Conservation (phyloP, 805 yeast species). For the Jamesozyma lodderae region DNA sequence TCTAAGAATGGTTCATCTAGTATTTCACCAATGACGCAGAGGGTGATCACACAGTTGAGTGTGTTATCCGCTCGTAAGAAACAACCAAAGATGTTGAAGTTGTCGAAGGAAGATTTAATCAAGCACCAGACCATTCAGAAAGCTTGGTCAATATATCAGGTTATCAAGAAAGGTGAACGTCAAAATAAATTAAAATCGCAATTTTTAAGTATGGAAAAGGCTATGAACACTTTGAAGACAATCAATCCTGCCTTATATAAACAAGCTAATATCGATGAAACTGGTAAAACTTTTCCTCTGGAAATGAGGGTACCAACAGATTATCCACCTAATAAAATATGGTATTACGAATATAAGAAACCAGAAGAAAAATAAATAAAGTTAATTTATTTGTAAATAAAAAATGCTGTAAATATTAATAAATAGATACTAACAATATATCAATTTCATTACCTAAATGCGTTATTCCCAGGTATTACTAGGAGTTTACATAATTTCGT, state of each 20-base stretch:
- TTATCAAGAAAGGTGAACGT: constrained; percentile 39
- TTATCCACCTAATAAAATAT: constrained; percentile 57
- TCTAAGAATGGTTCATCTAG: constrained; percentile 23
- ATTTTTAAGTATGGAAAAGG: constrained; percentile 53
- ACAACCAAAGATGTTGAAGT: constrained; percentile 71
- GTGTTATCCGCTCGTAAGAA: constrained; percentile 82
- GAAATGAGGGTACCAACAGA: constrained; percentile 86
- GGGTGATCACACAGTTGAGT: constrained; percentile 49
- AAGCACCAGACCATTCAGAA: constrained; percentile 74
- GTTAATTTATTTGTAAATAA: background rate
- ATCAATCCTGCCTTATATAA: constrained; percentile 48
- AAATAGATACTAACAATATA: background rate
- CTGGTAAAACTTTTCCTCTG: constrained; percentile 59
- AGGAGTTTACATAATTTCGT: no score
- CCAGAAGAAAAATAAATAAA: background rate
- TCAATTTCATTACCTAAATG: no score
- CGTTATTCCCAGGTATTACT: no score
- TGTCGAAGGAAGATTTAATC: constrained; percentile 64
- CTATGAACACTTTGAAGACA: constrained; percentile 59
- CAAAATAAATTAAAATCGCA: constrained; percentile 45
- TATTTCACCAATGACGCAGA: constrained; percentile 39
- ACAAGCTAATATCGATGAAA: constrained; percentile 50
- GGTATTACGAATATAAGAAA: constrained; percentile 8
- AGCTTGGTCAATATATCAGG: constrained; percentile 68
- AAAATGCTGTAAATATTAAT: background rate